Base-by-base conservation (phyloP, 441 rosid species). In the Adansonia gregorii region DNA sequence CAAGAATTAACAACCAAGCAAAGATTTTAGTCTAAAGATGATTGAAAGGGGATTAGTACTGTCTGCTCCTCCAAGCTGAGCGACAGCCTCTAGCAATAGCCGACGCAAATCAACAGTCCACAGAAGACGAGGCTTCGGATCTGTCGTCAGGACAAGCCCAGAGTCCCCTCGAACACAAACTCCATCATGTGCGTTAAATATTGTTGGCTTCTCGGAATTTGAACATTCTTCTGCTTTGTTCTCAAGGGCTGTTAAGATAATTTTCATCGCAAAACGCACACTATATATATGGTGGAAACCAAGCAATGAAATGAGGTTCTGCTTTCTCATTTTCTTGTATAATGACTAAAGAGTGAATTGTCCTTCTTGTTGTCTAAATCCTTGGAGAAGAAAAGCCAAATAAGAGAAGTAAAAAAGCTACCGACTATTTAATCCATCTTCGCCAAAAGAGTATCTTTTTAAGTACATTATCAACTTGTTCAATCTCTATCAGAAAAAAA, bases 61-160 rank as follows among this genome's bases (percentile, higher is more conserved):
- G 43, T 82, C 82, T 10, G 85, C 80, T 15, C 85, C 85, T 59
- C 85, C 85, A 4, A 82, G 85, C 80, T 76, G 82, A 8, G 80
- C 41, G 54, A 82, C 85, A 1, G 85, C 85, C 22, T 82, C 76
- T 24, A 79, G 78, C 17, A 82, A 82, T 6, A 78, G 80, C 8
- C 79, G 76, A 54, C 79, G 82, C 24, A 82, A 82, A 75, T 79
- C 80, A 6, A 64, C 82, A 1, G 85, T 82, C 82, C 85, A 82
- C 20, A 80, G 51, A 35, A 82, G 85, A 11, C 82, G 78, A n/a
- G 80, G 82, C 76, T 79, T 82, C 22, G 82, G 80, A 59, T 82
- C 85, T 6, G 82, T 73, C 35, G 85, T 72, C 41, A 82, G 82
- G 67, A 76, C 80, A 64, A 82, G 85, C 10, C 82, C 78, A 4